Evolutionary conservation across 495 filamentous ascomycete genomes (phyloP).

Genomic region (Thermothielavioides terrestris): DNA sequence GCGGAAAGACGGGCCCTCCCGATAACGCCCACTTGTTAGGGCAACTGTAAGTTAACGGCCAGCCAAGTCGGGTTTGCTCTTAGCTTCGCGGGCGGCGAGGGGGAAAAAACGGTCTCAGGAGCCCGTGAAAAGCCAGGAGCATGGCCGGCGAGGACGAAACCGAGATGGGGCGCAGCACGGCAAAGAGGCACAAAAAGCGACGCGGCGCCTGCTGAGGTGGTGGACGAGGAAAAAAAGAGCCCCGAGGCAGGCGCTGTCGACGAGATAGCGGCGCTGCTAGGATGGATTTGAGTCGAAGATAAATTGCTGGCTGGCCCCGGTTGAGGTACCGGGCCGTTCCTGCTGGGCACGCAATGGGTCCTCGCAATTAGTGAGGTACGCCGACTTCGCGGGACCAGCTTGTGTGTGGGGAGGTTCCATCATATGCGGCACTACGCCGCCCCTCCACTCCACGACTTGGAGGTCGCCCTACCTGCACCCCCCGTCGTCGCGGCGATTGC

Average conservation of each 20-base stretch:
- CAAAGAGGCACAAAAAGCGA: not conserved
- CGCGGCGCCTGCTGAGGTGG: constrained; percentile 2
- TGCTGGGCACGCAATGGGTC: constrained; percentile 14
- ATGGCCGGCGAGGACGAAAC: not conserved
- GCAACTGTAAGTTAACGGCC: too few species aligned
- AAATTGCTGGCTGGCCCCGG: constrained; percentile 19
- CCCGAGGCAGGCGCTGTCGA: not conserved
- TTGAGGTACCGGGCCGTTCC: constrained; percentile 11
- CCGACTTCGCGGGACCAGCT: not conserved
- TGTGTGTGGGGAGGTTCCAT: constrained; percentile 16
- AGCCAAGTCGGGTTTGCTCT: not conserved
- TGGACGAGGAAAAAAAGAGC: constrained; percentile 2
- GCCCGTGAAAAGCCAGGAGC: not conserved
- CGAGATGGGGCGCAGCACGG: not conserved
- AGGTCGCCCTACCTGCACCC: constrained; percentile 12
- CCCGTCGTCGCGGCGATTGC: constrained; percentile 11
- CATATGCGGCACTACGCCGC: constrained; percentile 18
- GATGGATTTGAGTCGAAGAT: constrained; percentile 29
- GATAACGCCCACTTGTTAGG: too few species aligned
- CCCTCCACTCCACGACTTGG: constrained; percentile 18
- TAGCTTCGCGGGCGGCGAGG: not conserved
- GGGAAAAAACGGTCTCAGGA: not conserved
- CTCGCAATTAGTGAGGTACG: constrained; percentile 19
- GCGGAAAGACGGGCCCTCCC: not conserved
- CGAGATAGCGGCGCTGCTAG: constrained; percentile 24